A percentile compares a stretch with the other conserved stretches of the same genome.
phyloP scores from a whole-genome alignment of 768 basidiomycete genomes.

The Chlorophyllum brunneum region DNA sequence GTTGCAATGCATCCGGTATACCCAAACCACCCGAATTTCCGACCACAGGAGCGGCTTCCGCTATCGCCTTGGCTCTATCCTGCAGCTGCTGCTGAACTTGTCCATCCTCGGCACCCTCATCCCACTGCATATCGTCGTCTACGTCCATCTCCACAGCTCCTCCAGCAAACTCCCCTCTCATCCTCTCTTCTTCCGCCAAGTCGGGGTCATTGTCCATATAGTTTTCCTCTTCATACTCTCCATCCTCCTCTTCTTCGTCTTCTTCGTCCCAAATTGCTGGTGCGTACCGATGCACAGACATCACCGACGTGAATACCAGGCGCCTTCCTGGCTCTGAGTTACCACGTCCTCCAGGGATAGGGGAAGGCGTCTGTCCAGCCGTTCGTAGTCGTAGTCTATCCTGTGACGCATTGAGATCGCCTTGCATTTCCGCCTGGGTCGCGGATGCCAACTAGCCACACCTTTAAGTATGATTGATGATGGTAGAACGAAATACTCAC shows the following conservation, averaged over 20 bases:
- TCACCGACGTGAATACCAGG: constrained; percentile 71
- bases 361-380: constrained; percentile 50
- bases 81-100: constrained; percentile 28
- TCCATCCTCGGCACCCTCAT: constrained; percentile 58
- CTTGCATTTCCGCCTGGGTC: constrained; percentile 66
- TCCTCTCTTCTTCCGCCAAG: constrained; percentile 43
- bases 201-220: constrained; percentile 69
- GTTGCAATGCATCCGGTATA: constrained; percentile 32
- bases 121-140: constrained; percentile 89
- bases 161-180: constrained; percentile 19
- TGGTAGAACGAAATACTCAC: constrained; percentile 42
- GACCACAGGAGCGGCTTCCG: neutral
- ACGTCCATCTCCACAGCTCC: constrained; percentile 45
- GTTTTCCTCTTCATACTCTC: constrained; percentile 64
- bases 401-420: constrained; percentile 43
- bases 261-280: constrained; percentile 84
- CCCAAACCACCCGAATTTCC: neutral
- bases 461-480: constrained; percentile 9
- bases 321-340: constrained; percentile 36
- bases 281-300: constrained; percentile 70
- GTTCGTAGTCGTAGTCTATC: constrained; percentile 45
- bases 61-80: constrained; percentile 12
- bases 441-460: constrained; percentile 62
- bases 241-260: constrained; percentile 62
- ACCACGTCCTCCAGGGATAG: constrained; percentile 33